Base-by-base conservation (phyloP, 1,284 basidiomycete genomes). In the Rhodotorula sp. region DNA sequence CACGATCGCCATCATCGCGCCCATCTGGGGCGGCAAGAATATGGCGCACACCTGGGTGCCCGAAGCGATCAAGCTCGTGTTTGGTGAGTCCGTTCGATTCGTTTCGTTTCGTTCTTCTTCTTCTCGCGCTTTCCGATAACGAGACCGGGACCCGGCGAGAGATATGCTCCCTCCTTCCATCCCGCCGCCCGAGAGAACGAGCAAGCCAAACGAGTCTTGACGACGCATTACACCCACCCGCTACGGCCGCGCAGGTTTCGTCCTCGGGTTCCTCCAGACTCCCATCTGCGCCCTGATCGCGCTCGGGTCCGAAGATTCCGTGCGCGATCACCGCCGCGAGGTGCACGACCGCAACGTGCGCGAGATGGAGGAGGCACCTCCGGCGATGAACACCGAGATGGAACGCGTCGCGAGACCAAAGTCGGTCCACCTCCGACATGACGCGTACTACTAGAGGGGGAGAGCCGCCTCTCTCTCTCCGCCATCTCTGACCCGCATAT, bases 61-160 rank as follows among this genome's bases (percentile, higher is more conserved):
- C 3, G 70, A 76, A 62, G 76, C 80, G 49, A 80, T 81, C 77
- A 82, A 81, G 72, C 75, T 80, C 28, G 57, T 81, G 5, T 82
- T 71, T 28, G 81, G 80, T 69, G 50, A 34, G 47, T 47, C 31
- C 15, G 10, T 45, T 31, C 57, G 28, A n/a, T n/a, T n/a, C n/a
- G n/a, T n/a, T n/a, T n/a, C n/a, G n/a, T n/a, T n/a, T n/a, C n/a
- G n/a, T n/a, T n/a, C n/a, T n/a, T 28, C 2, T 28, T 28, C 28
- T 28, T 28, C 28, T 3, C 28, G 28, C 28, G 28, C n/a, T n/a
- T n/a, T n/a, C n/a, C 15, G 34, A 34, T 34, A 7, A 18, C 23
- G 50, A 23, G 50, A 54, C 21, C 49, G 23, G 50, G 50, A 18
- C 15, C 23, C n/a, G n/a, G n/a, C 26, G 23, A 23, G 26, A 2